Conservation (phyloP, 2,329 filamentous ascomycete species). For the Pseudocercospora cruenta region DNA sequence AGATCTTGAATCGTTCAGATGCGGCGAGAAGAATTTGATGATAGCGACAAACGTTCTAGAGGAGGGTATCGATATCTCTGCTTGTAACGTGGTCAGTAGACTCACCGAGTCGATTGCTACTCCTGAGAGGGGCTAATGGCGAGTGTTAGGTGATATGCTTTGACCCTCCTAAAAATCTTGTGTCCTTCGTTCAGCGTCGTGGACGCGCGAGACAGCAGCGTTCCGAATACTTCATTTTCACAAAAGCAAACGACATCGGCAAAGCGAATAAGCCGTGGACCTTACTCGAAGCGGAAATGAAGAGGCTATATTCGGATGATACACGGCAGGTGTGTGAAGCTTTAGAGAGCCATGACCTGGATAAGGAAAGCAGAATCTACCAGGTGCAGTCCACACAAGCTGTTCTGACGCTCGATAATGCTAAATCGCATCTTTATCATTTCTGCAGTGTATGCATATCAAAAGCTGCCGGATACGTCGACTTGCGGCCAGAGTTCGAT, state of each 20-base stretch:
- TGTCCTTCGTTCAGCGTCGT: constrained; percentile 67
- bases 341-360: constrained; percentile 53
- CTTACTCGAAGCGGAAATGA: constrained; percentile 73
- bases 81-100: constrained; percentile 58
- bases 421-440: constrained; percentile 76
- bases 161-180: constrained; percentile 63
- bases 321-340: constrained; percentile 50
- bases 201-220: constrained; percentile 63
- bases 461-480: constrained; percentile 61
- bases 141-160: constrained; percentile 58
- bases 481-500: constrained; percentile 70
- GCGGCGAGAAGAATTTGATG: constrained; percentile 59
- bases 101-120: neutral
- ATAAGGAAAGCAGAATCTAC: constrained; percentile 48
- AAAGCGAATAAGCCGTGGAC: constrained; percentile 60
- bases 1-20: constrained; percentile 58
- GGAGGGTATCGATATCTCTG: constrained; percentile 65
- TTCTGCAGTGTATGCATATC: constrained; percentile 69
- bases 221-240: constrained; percentile 58
- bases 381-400: constrained; percentile 58
- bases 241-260: constrained; percentile 43
- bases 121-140: neutral
- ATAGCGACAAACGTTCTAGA: constrained; percentile 62
- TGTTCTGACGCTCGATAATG: constrained; percentile 71
- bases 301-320: constrained; percentile 68